Percentiles rank a stretch among this genome's conserved stretches.
phyloP scores from a whole-genome alignment of 495 filamentous ascomycete genomes.

The Xylaria palmicola region DNA sequence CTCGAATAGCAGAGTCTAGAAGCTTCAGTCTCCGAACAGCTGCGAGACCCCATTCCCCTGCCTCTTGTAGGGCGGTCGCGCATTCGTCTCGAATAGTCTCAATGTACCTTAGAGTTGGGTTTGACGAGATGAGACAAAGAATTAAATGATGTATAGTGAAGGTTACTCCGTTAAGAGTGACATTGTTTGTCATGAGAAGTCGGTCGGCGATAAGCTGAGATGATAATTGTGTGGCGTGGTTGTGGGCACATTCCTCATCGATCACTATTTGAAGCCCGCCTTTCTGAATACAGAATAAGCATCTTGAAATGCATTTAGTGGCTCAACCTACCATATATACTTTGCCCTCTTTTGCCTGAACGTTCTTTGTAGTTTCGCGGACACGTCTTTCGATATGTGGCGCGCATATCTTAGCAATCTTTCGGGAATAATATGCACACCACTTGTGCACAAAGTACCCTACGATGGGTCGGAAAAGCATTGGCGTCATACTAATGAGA shows the following conservation, averaged over 20 bases:
- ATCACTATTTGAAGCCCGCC: constrained; percentile 17
- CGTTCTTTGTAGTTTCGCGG: background rate
- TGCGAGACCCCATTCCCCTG: constrained; percentile 4
- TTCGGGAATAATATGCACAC: background rate
- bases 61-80: background rate
- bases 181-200: background rate
- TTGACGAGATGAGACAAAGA: background rate
- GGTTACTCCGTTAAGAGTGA: background rate
- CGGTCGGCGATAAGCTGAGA: background rate
- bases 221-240: background rate
- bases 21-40: constrained; percentile 9
- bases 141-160: constrained; percentile 9
- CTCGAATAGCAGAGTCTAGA: constrained; percentile 12
- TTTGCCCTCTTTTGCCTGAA: background rate
- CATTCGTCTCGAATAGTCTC: constrained; percentile 15
- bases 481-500: background rate
- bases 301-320: no score
- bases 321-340: background rate
- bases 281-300: constrained; percentile 8
- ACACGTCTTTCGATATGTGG: background rate
- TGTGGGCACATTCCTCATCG: constrained; percentile 1
- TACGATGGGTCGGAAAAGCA: background rate
- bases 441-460: background rate
- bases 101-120: constrained; percentile 8
- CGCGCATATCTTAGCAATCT: background rate